Evolutionary conservation across 2,329 filamentous ascomycete genomes (phyloP).

Genomic region (Cladosporium halotolerans): DNA sequence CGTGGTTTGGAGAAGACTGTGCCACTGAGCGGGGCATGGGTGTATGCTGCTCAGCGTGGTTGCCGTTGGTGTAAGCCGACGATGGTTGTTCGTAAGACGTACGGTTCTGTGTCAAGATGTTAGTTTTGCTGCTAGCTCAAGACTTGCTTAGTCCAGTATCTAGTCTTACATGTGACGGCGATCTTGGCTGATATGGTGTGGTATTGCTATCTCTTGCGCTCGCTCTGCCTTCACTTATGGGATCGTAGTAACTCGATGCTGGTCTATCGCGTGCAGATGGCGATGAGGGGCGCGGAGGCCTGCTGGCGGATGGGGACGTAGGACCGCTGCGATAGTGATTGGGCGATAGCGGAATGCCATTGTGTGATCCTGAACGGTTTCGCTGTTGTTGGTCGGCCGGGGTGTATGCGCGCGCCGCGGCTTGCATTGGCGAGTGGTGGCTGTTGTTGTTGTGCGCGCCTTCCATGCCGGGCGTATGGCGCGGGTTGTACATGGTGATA

Average conservation of each 20-base stretch:
- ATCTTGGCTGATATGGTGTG: conserved; percentile 33
- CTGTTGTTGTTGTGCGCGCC: conserved; percentile 19
- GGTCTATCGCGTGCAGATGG: conserved; percentile 33
- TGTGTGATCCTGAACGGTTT: conserved; percentile 25
- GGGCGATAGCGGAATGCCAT: conserved; percentile 21
- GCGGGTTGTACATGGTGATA: background rate
- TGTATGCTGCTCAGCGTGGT: conserved; percentile 15
- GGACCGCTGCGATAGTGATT: conserved; percentile 26
- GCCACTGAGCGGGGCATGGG: conserved; percentile 16
- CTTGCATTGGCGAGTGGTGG: conserved; percentile 30
- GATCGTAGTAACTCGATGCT: conserved; percentile 45
- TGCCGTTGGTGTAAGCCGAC: conserved; percentile 22
- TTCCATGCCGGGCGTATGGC: conserved; percentile 15
- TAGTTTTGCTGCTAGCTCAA: background rate
- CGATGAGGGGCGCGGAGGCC: conserved; percentile 23
- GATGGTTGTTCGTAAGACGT: conserved; percentile 17
- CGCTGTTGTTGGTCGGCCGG: conserved; percentile 23
- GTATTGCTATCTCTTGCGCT: conserved; percentile 29
- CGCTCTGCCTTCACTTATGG: conserved; percentile 41
- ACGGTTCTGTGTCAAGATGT: conserved; percentile 16
- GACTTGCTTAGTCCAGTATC: background rate
- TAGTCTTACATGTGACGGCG: conserved; percentile 24
- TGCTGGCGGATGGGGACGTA: conserved; percentile 31
- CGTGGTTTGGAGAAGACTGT: conserved; percentile 18
- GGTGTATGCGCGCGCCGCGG: conserved; percentile 29